Base-by-base conservation (phyloP, 2,329 filamentous ascomycete species). In the Beauveria bassiana region DNA sequence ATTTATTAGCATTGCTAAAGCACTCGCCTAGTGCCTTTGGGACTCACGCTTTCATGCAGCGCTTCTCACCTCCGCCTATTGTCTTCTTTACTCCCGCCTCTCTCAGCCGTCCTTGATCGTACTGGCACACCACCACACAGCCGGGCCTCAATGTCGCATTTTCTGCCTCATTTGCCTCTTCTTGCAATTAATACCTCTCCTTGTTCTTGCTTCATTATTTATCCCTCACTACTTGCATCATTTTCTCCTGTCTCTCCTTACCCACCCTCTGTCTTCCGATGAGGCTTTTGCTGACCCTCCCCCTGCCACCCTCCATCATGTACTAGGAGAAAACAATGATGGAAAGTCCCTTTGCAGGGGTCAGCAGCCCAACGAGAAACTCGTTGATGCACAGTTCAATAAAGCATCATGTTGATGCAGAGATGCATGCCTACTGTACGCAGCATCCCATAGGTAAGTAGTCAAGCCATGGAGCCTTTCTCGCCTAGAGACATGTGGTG, bases 281-380 rank as follows among this genome's bases (percentile, higher is more conserved):
- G 57, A 59, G 57, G 57, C 57, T 26, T 59, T 59, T 59, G 47
- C 57, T 52, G 57, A 59, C 57, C 24, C 46, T 59, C 46, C 20
- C 10, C 55, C 54, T 31, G 43, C 24, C 34, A 49, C 55, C 56
- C 45, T 50, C 31, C 55, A 28, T 38, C 34, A 18, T 20, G 49
- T 22, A 42, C 43, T 20, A 49, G 22, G 26, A 43, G 8, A 34
- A 51, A 20, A 49, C 20, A 57, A 46, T 12, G 20, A 22, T 20
- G 43, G 18, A 22, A 20, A 38, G 34, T 16, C 34, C 34, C 38
- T 31, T 45, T 59, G 46, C 56, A 51, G 56, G 56, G 56, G 31
- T 59, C 20, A 38, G 46, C 34, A 50, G 31, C 45, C 55, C 16
- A 58, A 49, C 31, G 43, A 45, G 52, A 51, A 51, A 24, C 24